Evolutionary conservation across 352 stramenopile genomes (phyloP).

Genomic region (Pythium volutum): DNA sequence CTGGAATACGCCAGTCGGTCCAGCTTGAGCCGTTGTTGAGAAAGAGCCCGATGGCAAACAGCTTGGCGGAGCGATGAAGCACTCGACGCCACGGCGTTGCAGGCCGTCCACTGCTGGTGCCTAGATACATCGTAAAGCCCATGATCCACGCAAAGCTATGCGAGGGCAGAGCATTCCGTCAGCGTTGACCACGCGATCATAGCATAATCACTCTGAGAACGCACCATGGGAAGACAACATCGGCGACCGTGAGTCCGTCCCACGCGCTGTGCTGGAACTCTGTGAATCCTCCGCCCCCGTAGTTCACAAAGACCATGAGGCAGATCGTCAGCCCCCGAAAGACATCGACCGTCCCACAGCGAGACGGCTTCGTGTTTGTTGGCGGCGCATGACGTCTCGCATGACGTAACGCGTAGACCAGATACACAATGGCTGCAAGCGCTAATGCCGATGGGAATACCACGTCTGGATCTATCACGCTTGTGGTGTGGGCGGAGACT

Average conservation of each 20-base stretch:
- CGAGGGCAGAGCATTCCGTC: neutral
- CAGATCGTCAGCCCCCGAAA: conserved; percentile 76
- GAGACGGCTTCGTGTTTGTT: conserved; percentile 1
- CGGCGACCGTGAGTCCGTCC: conserved; percentile 74
- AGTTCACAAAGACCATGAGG: conserved; percentile 89
- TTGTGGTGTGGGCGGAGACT: neutral
- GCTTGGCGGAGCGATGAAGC: conserved; percentile 34
- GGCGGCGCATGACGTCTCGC: neutral
- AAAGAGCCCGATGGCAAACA: conserved; percentile 66
- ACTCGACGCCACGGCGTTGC: conserved; percentile 18
- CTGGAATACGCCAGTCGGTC: conserved; percentile 61
- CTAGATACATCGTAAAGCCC: conserved; percentile 41
- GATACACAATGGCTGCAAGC: conserved; percentile 5
- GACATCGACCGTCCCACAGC: conserved; percentile 50
- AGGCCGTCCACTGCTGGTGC: neutral
- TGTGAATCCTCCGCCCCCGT: conserved; percentile 66
- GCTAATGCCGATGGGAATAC: neutral
- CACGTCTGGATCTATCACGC: neutral
- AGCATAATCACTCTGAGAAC: conserved; percentile 1
- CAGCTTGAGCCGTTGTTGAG: conserved; percentile 63
- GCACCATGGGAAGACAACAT: conserved; percentile 79
- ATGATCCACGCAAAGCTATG: conserved; percentile 86
- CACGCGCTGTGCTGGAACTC: conserved; percentile 71
- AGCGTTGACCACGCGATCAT: neutral
- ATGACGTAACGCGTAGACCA: neutral